Percentiles rank a stretch among this genome's conserved stretches.
Conservation (phyloP, 2,329 filamentous ascomycete genomes). For the Trichoderma guizhouense region DNA sequence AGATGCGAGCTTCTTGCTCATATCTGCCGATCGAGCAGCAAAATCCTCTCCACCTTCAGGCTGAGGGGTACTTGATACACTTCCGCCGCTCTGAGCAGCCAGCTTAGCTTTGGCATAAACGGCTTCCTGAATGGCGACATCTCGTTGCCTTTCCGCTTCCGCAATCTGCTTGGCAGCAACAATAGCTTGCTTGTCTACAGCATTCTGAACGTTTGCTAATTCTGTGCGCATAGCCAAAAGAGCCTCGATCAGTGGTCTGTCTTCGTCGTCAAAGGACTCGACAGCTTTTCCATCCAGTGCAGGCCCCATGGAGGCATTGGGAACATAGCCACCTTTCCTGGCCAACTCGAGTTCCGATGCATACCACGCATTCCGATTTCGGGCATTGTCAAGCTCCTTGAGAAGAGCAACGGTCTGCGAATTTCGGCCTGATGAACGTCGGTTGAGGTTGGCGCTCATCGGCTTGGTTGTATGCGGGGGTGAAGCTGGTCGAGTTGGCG, state of each 20-base stretch:
- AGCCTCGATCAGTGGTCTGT: constrained; percentile 87
- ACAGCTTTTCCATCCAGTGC: constrained; percentile 71
- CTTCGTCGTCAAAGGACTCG: constrained; percentile 85
- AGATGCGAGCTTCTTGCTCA: constrained; percentile 77
- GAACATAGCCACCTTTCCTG: constrained; percentile 80
- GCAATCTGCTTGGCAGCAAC: constrained; percentile 85
- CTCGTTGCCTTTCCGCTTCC: constrained; percentile 90
- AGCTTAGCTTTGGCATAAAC: constrained; percentile 92
- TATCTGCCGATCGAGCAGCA: constrained; percentile 55
- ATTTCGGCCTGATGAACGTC: constrained; percentile 59
- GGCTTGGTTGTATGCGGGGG: constrained; percentile 58
- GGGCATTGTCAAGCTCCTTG: constrained; percentile 81
- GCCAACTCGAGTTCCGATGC: constrained; percentile 91
- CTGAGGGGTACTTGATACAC: constrained; percentile 58
- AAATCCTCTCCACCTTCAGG: constrained; percentile 62
- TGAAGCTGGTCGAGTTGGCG: constrained; percentile 47
- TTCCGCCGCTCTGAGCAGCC: constrained; percentile 69
- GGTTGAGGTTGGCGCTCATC: constrained; percentile 54
- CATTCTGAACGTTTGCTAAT: constrained; percentile 81
- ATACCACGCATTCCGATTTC: constrained; percentile 93
- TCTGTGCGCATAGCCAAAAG: constrained; percentile 88
- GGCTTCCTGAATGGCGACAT: constrained; percentile 90
- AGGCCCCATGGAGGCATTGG: constrained; percentile 66
- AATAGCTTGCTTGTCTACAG: constrained; percentile 83
- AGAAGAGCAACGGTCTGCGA: constrained; percentile 70